phyloP scores from a whole-genome alignment of 352 stramenopile species.

The Hyaloperonospora arabidopsidis region DNA sequence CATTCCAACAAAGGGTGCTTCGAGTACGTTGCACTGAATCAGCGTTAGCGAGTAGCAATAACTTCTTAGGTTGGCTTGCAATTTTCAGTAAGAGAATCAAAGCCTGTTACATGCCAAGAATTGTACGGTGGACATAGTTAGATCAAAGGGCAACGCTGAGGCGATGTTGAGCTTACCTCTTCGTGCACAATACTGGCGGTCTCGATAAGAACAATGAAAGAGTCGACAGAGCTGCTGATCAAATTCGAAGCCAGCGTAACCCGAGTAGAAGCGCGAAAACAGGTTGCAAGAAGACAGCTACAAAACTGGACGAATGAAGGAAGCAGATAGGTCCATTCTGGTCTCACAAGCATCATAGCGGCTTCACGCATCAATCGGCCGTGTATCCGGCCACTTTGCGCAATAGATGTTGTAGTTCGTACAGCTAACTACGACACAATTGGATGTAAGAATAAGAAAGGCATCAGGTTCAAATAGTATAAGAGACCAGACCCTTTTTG shows the following conservation, averaged over 20 bases:
- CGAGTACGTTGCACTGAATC: conserved; percentile 27
- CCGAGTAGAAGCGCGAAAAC: conserved; percentile 35
- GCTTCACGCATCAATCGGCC: conserved; percentile 26
- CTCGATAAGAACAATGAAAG: conserved; percentile 34
- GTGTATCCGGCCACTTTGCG: conserved; percentile 34
- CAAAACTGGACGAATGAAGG: conserved; percentile 46
- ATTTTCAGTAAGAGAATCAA: conserved; percentile 62
- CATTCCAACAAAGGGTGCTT: conserved; percentile 49
- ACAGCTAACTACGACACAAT: conserved; percentile 32
- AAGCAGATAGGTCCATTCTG: conserved; percentile 40
- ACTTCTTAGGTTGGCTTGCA: conserved; percentile 52
- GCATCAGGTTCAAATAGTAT: neutral
- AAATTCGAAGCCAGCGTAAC: conserved; percentile 28
- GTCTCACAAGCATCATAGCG: conserved; percentile 25
- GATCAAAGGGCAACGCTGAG: neutral
- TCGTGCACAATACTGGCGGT: conserved; percentile 36
- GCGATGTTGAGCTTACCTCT: conserved; percentile 34
- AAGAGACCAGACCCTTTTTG: neutral
- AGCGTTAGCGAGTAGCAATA: conserved; percentile 41
- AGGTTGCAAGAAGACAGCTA: conserved; percentile 42
- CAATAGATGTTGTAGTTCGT: conserved; percentile 31
- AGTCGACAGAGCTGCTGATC: conserved; percentile 34
- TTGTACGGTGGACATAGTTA: conserved; percentile 1
- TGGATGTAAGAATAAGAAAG: neutral
- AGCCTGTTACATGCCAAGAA: conserved; percentile 29